A percentile compares a stretch with the other conserved stretches of the same genome.
phyloP scores from a whole-genome alignment of 176 grass and related monocot genomes.

The Musa troglodytarum region DNA sequence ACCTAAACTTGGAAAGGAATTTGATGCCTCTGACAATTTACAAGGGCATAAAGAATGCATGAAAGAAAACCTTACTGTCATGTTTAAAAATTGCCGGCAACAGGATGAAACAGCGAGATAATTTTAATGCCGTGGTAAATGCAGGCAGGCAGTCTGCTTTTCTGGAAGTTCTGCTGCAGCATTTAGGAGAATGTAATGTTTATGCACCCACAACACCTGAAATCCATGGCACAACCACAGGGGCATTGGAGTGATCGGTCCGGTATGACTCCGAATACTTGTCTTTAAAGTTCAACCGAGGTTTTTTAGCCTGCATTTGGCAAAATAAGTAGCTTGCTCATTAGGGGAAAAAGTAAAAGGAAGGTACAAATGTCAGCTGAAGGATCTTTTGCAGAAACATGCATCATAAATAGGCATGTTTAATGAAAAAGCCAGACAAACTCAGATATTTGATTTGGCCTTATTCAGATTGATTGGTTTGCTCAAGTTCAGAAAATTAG shows the following conservation, averaged over 20 bases:
- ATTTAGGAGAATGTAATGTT: background rate
- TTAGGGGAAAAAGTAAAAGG: background rate
- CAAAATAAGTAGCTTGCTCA: slow-evolving; percentile 13
- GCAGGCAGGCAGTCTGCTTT: background rate
- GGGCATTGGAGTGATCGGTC: slow-evolving; percentile 65
- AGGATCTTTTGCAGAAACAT: background rate
- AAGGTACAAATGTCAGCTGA: background rate
- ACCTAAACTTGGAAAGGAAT: background rate
- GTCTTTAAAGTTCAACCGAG: slow-evolving; percentile 66
- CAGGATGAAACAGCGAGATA: background rate
- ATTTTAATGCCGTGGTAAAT: background rate
- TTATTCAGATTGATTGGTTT: too few relatives aligned
- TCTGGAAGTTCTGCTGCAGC: slow-evolving; percentile 17
- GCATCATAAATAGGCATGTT: too few relatives aligned
- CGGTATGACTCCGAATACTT: slow-evolving; percentile 80
- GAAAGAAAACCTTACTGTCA: background rate
- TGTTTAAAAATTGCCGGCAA: background rate
- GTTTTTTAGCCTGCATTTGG: slow-evolving; percentile 48
- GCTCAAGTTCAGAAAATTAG: too few relatives aligned
- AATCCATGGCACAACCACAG: slow-evolving; percentile 82
- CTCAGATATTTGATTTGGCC: too few relatives aligned
- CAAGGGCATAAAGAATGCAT: slow-evolving; percentile 9
- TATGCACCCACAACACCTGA: slow-evolving; percentile 58
- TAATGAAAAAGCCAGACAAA: too few relatives aligned
- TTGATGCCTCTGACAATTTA: slow-evolving; percentile 8